Evolutionary conservation across 768 basidiomycete genomes (phyloP).

Genomic region (Lactarius vividus): DNA sequence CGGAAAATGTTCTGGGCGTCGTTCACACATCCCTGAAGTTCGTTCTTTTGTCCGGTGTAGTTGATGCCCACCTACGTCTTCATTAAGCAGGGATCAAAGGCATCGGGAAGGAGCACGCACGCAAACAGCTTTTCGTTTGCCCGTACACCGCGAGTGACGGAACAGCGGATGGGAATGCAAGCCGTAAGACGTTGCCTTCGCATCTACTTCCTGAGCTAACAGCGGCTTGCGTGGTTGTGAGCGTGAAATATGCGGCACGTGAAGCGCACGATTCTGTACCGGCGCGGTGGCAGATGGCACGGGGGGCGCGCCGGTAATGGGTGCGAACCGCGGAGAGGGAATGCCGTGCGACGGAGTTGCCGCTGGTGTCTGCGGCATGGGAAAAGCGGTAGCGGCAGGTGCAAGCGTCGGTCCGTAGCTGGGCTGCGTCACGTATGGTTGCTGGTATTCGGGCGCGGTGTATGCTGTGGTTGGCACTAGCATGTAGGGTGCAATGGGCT

Average conservation of each 20-base stretch:
- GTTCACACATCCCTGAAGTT: slow-evolving; percentile 85
- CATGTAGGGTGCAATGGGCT: slow-evolving; percentile 9
- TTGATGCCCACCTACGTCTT: slow-evolving; percentile 78
- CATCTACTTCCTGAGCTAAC: slow-evolving; percentile 13
- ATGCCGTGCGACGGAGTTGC: background rate
- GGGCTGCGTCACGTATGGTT: background rate
- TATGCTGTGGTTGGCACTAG: slow-evolving; percentile 1
- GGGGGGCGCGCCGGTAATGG: background rate
- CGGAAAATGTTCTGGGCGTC: slow-evolving; percentile 77
- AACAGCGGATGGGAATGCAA: slow-evolving; percentile 39
- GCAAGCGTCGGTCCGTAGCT: background rate
- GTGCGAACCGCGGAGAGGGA: background rate
- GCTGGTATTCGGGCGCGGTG: slow-evolving; percentile 4
- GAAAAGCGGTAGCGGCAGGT: background rate
- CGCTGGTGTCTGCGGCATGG: background rate
- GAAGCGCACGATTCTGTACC: slow-evolving; percentile 7
- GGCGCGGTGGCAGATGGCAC: background rate
- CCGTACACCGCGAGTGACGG: slow-evolving; percentile 87
- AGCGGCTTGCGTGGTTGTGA: slow-evolving; percentile 8
- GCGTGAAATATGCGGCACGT: background rate
- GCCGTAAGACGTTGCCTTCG: background rate
- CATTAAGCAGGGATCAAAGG: background rate
- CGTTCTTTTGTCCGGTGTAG: slow-evolving; percentile 66
- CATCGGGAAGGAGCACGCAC: slow-evolving; percentile 43
- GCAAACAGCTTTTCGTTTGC: slow-evolving; percentile 84